Base-by-base conservation (phyloP, 2,329 filamentous ascomycete genomes). In the Aspergillus niger region DNA sequence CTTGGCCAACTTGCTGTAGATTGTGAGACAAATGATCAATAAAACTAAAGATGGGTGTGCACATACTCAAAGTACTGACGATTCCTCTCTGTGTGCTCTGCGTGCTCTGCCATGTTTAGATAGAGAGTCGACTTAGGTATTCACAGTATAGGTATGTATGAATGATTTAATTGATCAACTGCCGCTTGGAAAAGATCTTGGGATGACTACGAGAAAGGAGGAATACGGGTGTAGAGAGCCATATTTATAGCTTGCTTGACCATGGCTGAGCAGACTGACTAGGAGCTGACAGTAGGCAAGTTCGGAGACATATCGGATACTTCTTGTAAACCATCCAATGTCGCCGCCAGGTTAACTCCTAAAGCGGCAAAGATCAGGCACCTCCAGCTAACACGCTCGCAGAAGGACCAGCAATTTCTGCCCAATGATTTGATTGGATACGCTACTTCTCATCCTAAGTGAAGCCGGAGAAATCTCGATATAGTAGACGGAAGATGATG, bases 1-100 rank as follows among this genome's bases (percentile, higher is more conserved):
- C 2, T 82, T 76, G 3, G 85, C 82, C 62, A 83, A 75, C 51
- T 83, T 73, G 63, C 86, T 87, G 41, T 49, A 15, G 15, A 15
- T 28, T 41, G 20, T 59, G 38, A 20, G 57, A 20, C 26, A 6
- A 6, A 17, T 20, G 1, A 24, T n/a, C 61, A 28, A 63, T 54
- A 10, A 49, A 28, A 17, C 11, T 26, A 8, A 20, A 44, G 5
- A 43, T 20, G 4, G 7, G 8, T 49, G 10, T 7, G 57, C 28
- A 68, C 76, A 70, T 67, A 80, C 78, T 79, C 72, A 65, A 78
- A 80, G 63, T 77, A 72, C 6, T 70, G 65, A 30, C 72, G 71
- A 55, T 80, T 80, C 24, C 67, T 65, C 60, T 77, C 75, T 5
- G 74, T 73, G 48, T 75, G 68, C 39, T 73, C 67, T 26, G 71